phyloP scores from a whole-genome alignment of 768 basidiomycete genomes.

The Dentipellis fragilis region DNA sequence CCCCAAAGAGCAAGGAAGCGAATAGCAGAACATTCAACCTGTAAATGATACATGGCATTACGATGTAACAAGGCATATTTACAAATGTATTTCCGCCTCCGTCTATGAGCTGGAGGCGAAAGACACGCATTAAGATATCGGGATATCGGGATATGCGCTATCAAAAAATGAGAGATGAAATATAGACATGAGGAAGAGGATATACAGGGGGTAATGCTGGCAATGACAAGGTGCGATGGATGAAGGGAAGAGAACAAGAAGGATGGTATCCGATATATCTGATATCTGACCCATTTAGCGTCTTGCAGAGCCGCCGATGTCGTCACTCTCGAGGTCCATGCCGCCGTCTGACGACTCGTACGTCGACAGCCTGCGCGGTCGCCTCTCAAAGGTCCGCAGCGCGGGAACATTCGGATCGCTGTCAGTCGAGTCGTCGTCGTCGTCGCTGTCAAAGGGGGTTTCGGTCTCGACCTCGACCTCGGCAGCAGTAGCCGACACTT shows the following conservation, averaged over 20 bases:
- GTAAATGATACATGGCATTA: too few relatives aligned
- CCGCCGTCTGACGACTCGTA: conserved; percentile 38
- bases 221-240: neutral
- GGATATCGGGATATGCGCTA: neutral
- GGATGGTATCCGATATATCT: neutral
- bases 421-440: conserved; percentile 3
- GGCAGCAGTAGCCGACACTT: neutral
- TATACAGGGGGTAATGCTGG: neutral
- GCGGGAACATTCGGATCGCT: neutral
- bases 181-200: neutral
- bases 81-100: too few relatives aligned
- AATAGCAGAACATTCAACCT: too few relatives aligned
- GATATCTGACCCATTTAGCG: neutral
- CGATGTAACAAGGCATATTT: too few relatives aligned
- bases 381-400: conserved; percentile 7
- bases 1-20: too few relatives aligned
- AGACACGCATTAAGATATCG: neutral
- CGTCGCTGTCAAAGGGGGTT: conserved; percentile 28
- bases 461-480: conserved; percentile 10
- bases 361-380: conserved; percentile 34
- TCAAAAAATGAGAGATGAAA: neutral
- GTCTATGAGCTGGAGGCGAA: too few relatives aligned
- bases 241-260: neutral
- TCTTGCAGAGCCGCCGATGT: conserved; percentile 28
- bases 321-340: conserved; percentile 38